phyloP scores from a whole-genome alignment of 371 early-diverging fungal genomes.

The Mortierella sp. region DNA sequence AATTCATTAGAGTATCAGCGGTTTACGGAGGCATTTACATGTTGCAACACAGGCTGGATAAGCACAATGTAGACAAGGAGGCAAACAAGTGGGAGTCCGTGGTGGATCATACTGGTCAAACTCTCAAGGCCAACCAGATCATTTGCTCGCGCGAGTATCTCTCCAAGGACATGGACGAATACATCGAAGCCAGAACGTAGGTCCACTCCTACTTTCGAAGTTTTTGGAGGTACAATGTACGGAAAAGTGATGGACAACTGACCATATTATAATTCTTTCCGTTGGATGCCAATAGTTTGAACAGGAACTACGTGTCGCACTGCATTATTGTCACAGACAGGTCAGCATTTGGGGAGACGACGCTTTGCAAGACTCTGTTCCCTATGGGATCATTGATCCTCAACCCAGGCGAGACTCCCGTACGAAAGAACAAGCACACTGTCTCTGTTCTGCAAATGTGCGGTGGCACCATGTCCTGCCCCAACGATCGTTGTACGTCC shows the following conservation, averaged over 20 bases:
- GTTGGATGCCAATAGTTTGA: conserved; percentile 22
- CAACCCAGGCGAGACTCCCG: conserved; percentile 61
- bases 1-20: conserved; percentile 76
- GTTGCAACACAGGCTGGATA: conserved; percentile 66
- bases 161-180: conserved; percentile 58
- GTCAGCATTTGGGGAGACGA: conserved; percentile 60
- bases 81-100: conserved; percentile 62
- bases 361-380: conserved; percentile 69
- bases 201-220: conserved; percentile 9
- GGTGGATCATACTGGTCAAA: conserved; percentile 63
- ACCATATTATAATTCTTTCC: background rate
- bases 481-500: conserved; percentile 70
- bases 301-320: conserved; percentile 67
- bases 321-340: conserved; percentile 65
- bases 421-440: conserved; percentile 60
- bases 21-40: conserved; percentile 94
- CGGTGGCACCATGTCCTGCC: conserved; percentile 75
- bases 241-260: background rate
- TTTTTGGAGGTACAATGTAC: too few relatives aligned
- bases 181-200: conserved; percentile 47
- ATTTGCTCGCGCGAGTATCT: conserved; percentile 71
- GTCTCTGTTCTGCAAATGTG: conserved; percentile 71
- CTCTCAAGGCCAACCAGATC: conserved; percentile 62
- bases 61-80: conserved; percentile 57
- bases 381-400: conserved; percentile 60